Evolutionary conservation across 257 asterid species (phyloP).

Genomic region (Fraxinus pennsylvanica): DNA sequence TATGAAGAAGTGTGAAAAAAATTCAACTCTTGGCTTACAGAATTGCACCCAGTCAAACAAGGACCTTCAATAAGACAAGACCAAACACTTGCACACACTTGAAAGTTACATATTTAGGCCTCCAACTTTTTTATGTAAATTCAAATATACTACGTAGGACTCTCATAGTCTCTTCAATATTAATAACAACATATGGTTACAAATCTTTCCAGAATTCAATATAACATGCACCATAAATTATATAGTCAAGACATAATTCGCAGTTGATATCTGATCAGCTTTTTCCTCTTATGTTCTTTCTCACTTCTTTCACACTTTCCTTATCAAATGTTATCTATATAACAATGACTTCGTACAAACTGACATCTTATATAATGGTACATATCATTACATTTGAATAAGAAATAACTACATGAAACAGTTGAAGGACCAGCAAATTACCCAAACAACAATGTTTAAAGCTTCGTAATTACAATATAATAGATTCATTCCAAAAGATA

Average conservation of each 20-base stretch:
- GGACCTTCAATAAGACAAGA: background rate
- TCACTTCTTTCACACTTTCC: background rate
- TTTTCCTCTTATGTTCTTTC: background rate
- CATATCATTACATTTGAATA: background rate
- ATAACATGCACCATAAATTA: background rate
- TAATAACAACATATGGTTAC: background rate
- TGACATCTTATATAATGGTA: background rate
- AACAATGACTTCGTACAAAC: background rate
- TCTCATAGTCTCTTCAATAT: background rate
- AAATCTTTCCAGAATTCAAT: background rate
- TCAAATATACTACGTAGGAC: background rate
- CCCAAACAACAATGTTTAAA: background rate
- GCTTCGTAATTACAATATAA: background rate
- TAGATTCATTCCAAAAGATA: background rate
- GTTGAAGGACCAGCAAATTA: background rate
- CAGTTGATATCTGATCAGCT: background rate
- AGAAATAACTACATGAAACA: background rate
- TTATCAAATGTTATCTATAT: background rate
- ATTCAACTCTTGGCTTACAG: background rate
- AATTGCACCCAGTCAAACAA: background rate
- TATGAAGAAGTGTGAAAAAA: background rate
- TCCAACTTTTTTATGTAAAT: background rate
- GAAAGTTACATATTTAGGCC: background rate
- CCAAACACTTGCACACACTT: background rate
- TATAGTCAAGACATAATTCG: background rate